Evolutionary conservation across 1,284 basidiomycete species (phyloP).

Genomic region (Fomes fomentarius): DNA sequence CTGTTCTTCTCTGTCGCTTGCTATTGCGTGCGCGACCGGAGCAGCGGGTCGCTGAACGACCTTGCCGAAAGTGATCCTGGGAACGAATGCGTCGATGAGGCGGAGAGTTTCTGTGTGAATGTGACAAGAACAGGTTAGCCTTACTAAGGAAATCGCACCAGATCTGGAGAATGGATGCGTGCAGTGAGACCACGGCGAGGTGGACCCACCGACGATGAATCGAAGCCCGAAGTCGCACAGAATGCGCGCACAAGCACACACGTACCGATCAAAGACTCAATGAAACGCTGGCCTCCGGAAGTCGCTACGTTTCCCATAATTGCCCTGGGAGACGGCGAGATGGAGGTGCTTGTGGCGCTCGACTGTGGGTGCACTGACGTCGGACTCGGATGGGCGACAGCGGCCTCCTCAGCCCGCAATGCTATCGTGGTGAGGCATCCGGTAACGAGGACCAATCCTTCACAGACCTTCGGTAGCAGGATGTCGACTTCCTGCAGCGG

Average conservation of each 20-base stretch:
- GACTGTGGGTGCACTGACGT: neutral
- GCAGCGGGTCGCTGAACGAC: slow-evolving; percentile 39
- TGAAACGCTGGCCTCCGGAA: slow-evolving; percentile 46
- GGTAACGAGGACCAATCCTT: slow-evolving; percentile 75
- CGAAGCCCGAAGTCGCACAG: no score
- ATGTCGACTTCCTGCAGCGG: slow-evolving; percentile 53
- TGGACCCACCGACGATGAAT: neutral
- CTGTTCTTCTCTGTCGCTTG: neutral
- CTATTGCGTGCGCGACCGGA: slow-evolving; percentile 5
- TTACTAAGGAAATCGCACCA: no score
- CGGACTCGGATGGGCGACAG: no score
- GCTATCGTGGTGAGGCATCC: slow-evolving; percentile 77
- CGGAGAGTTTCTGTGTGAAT: slow-evolving; percentile 62
- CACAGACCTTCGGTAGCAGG: slow-evolving; percentile 75
- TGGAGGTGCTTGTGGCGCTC: neutral
- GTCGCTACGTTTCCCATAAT: slow-evolving; percentile 26
- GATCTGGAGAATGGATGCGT: neutral
- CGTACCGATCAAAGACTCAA: slow-evolving; percentile 66
- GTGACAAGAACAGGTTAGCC: no score
- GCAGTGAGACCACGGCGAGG: neutral
- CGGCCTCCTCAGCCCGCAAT: slow-evolving; percentile 52
- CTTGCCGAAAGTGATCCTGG: slow-evolving; percentile 77
- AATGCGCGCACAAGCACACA: slow-evolving; percentile 11
- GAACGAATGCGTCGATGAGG: slow-evolving; percentile 73
- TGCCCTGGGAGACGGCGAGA: slow-evolving; percentile 13